Evolutionary conservation across 2,329 filamentous ascomycete species (phyloP).

Genomic region (Chaetomiaceae sp.): DNA sequence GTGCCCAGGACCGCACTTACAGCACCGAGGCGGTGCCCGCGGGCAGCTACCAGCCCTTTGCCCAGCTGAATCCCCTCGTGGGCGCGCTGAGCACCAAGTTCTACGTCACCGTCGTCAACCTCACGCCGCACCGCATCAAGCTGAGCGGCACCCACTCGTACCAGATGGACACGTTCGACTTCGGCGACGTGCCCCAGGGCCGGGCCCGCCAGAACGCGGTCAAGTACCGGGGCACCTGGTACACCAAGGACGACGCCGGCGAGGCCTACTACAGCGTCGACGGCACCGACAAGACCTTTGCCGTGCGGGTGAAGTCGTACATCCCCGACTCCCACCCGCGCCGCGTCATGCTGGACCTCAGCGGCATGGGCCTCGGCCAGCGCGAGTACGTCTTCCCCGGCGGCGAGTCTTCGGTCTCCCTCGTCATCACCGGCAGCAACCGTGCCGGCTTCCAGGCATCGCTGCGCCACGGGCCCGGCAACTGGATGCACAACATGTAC

Average conservation of each 20-base stretch:
- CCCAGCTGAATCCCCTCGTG: conserved; percentile 12
- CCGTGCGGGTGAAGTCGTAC: conserved; percentile 28
- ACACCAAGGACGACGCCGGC: conserved; percentile 23
- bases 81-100: conserved; percentile 16
- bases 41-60: conserved; percentile 13
- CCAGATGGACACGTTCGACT: conserved; percentile 30
- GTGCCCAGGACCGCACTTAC: conserved; percentile 15
- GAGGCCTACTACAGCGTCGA: conserved; percentile 30
- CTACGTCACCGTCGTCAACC: conserved; percentile 32
- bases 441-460: conserved; percentile 30
- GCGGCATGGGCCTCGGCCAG: conserved; percentile 30
- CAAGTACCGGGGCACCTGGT: conserved; percentile 22
- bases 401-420: conserved; percentile 27
- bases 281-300: conserved; percentile 28
- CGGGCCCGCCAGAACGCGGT: conserved; percentile 28
- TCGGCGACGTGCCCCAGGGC: conserved; percentile 30
- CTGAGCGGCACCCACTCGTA: conserved; percentile 27
- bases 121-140: conserved; percentile 29
- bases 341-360: conserved; percentile 26
- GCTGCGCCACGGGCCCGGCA: conserved; percentile 23
- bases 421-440: conserved; percentile 33
- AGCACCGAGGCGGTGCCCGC: conserved; percentile 13
- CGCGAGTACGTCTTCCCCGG: conserved; percentile 31
- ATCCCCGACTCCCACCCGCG: conserved; percentile 24
- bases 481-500: conserved; percentile 31